Evolutionary conservation across 2,329 filamentous ascomycete species (phyloP).

Genomic region (Aspergillus sp.): DNA sequence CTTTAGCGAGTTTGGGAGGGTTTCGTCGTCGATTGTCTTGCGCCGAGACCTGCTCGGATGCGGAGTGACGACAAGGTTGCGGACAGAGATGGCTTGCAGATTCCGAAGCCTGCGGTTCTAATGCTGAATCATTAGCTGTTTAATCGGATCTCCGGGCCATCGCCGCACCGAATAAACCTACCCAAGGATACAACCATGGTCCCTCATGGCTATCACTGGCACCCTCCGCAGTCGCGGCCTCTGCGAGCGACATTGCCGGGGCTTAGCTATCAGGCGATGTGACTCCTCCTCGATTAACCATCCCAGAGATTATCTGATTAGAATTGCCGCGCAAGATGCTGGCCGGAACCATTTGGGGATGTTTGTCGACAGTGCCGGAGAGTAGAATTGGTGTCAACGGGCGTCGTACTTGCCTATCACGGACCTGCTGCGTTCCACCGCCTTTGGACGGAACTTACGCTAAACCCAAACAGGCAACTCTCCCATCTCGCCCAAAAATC

Average conservation of each 20-base stretch:
- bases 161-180: constrained; percentile 16
- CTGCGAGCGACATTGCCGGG: constrained; percentile 11
- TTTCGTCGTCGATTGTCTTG: constrained; percentile 67
- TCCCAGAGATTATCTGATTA: constrained; percentile 5
- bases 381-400: too few relatives aligned
- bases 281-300: constrained; percentile 8
- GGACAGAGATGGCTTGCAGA: constrained; percentile 74
- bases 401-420: neutral
- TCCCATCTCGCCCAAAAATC: neutral
- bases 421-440: neutral
- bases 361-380: neutral
- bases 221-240: constrained; percentile 14
- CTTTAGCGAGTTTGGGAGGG: constrained; percentile 56
- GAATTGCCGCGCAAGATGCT: neutral
- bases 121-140: constrained; percentile 9
- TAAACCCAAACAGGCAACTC: neutral
- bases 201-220: constrained; percentile 32
- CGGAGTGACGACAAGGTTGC: constrained; percentile 65
- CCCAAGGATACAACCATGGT: constrained; percentile 45
- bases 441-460: neutral
- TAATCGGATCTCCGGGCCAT: neutral
- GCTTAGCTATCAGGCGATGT: constrained; percentile 7
- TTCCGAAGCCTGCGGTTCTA: constrained; percentile 84
- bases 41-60: constrained; percentile 42
- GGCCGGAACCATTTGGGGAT: neutral